Evolutionary conservation across 345 rosid genomes (phyloP), one percentile per base, ranked within the genome.

Genomic region (Aquilaria malaccensis): DNA sequence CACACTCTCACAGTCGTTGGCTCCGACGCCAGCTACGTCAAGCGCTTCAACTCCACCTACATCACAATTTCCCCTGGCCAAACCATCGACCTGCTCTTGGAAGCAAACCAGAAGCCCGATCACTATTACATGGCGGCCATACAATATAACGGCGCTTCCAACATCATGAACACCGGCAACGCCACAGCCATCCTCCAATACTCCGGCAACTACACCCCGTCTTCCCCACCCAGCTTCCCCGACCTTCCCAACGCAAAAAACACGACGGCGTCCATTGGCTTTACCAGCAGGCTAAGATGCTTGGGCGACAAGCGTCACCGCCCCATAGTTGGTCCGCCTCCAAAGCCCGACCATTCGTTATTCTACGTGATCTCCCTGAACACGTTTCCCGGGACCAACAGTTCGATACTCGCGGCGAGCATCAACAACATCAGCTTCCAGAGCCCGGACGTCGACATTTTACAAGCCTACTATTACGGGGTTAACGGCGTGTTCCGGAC

Each of bases 381-480:
- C 11, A 30, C n/a, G 46, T 7, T 69, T 1, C 55, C 58, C 2
- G 56, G 61, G 33, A 61, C 61, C 13, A 65, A 65, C 51, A 61
- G 33, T 11, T 47, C 68, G 22, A 65, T 55, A 33, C 29, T 65
- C 11, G 61, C 37, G 3, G 56, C 68, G 9, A 58, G 62, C 52
- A 33, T 65, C 45, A 84, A 70, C 65, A 84, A 81, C 52, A 61
- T 77, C 1, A 81, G 84, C 50, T 81, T 84, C 56, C 64, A 1
- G 0, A 14, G 37, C 6, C 76, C 76, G 7, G 2, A 4, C 0
- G 64, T 68, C 15, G 77, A 72, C 62, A 60, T 79, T 10, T 63
- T 84, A n/a, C 74, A 74, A 32, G 89, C 86, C 0, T 84, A 81
- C 62, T 74, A 74, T 71, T 45, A 66, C 37, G 60, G 41, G 59